Base-by-base conservation (phyloP, 768 basidiomycete species). In the Macrolepiota dolichaula region DNA sequence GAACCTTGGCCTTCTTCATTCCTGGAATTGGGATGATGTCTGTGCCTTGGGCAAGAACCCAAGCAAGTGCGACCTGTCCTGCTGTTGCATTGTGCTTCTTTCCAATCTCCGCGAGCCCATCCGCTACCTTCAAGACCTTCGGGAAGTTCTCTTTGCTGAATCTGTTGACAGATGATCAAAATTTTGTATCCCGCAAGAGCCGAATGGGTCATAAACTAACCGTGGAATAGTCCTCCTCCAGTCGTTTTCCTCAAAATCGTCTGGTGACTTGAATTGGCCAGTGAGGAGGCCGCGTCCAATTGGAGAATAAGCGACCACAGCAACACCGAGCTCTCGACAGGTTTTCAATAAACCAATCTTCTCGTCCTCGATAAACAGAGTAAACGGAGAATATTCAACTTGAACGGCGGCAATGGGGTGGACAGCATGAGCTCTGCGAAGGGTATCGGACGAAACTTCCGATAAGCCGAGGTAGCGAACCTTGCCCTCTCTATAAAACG, bases 231-330 rank as follows among this genome's bases (percentile, higher is more conserved):
- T 50, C 11, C 69, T 71, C n/a, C 81, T 71, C 64, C 73, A 76
- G 62, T 83, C 82, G 6, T 67, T 72, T 47, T 68, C 67, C 24
- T 74, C 77, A 51, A 83, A 77, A 54, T 73, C 70, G 55, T 73
- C 67, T 53, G 70, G 68, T 61, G 76, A 73, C 77, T 75, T 73
- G 70, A 70, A 56, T 62, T 29, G 67, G 1, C 84, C 82, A 0
- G 79, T 83, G 53, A 84, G 64, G n/a, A 85, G 59, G 1, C 83
- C 83, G 35, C 81, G 72, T 17, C 83, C 83, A 27, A 85, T 73
- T 1, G 84, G 85, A 1, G 78, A 76, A 60, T 84, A 85, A 1
- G 81, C 80, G 9, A 86, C 70, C 22, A 82, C 73, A 47, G 76
- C 72, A 38, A 83, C 74, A 12, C 81, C 81, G 4, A 85, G 71